Base-by-base conservation (phyloP, 2,329 filamentous ascomycete genomes). In the Cladosporium colombiae region DNA sequence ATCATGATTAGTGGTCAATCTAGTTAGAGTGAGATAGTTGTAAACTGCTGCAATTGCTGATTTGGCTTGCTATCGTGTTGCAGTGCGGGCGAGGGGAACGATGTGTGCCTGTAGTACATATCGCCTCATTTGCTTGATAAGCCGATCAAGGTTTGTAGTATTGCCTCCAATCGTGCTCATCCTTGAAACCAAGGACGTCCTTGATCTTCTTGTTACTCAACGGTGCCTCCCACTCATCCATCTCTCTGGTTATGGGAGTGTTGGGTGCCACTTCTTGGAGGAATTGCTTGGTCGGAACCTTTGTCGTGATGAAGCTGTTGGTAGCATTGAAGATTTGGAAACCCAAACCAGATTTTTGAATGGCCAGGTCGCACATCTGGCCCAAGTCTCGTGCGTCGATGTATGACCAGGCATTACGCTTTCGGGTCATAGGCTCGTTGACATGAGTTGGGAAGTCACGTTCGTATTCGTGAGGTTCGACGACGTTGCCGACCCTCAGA, bases 291-390 rank as follows among this genome's bases (percentile, higher is more conserved):
- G 85, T 87, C 0, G 84, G 82, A 25, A 79, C 74, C 10, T 78
- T 81, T 3, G 83, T 83, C 0, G 86, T 89, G 58, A 88, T 88
- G 2, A 81, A 84, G 70, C 87, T 82, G 70, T 89, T 89, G 0
- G 85, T 87, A 1, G 86, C 86, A 71, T 89, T 89, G 75, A 89
- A 89, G 0, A 88, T 77, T 71, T 89, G 85, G 69, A 87, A 89
- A 0, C 86, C 86, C 11, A 89, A 71, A 0, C 84, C 85, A 71
- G 81, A 80, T 69, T 82, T 84, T 67, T 81, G 69, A 5, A 88
- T 79, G 21, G 79, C 82, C 10, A 84, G 71, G 68, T 88, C 78
- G 71, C 85, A 88, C 65, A 89, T 88, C 74, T 86, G 84, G 0
- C 86, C 87, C 2, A 89, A 73, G 70, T 89, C 87, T 4, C 86